These are phyloP conservation scores for Lachnellula arida DNA, from an alignment of 2,329 filamentous ascomycete species.

Conservation along the genomic window DNA sequence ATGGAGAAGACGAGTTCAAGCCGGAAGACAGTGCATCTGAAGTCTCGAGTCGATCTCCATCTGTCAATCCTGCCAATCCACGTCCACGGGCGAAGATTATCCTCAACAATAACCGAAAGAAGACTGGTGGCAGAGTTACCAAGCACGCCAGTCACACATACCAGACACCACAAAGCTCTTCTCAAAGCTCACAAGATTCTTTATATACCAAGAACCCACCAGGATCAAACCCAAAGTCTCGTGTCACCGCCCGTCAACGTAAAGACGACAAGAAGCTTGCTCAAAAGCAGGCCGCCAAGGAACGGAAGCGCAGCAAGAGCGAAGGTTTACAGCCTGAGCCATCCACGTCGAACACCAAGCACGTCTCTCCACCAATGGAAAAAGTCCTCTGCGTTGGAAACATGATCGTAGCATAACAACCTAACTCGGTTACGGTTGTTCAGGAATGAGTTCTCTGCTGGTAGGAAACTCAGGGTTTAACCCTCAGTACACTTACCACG, in stretches of 20 bases:
- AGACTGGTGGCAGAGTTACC: neutral
- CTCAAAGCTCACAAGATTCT: neutral
- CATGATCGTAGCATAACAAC: too few species aligned
- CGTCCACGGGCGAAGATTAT: conserved; percentile 2
- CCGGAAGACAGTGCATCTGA: neutral
- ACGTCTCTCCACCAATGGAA: neutral
- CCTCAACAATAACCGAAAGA: neutral
- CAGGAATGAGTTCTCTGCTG: too few species aligned
- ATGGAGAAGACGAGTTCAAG: neutral
- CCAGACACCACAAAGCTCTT: too few species aligned
- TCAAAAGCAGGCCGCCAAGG: conserved; percentile 4
- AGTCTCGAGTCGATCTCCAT: conserved; percentile 3
- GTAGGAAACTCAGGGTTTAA: too few species aligned
- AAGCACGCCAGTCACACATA: neutral
- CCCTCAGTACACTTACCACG: too few species aligned
- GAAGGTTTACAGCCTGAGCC: neutral
- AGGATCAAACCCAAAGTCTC: neutral
- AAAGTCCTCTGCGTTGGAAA: too few species aligned
- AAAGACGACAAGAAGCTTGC: conserved; percentile 6
- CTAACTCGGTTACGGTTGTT: too few species aligned
- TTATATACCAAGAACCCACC: neutral
- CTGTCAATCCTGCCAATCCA: neutral
- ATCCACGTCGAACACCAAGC: neutral
- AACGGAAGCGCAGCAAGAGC: conserved; percentile 2
- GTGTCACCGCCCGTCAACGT: conserved; percentile 1